phyloP scores from a whole-genome alignment of 768 basidiomycete genomes.

The Chalciporus pseudorubinellus region DNA sequence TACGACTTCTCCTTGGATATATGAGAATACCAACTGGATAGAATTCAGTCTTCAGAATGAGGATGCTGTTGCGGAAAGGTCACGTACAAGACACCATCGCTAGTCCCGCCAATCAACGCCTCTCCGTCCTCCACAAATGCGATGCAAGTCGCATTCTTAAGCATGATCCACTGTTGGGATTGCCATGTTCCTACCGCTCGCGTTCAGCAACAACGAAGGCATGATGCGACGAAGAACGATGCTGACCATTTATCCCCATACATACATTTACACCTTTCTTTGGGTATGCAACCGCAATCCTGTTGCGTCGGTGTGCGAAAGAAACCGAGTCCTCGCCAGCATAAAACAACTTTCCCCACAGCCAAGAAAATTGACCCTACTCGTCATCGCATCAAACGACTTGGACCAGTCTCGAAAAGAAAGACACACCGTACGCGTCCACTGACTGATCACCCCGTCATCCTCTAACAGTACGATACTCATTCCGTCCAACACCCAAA shows the following conservation, averaged over 20 bases:
- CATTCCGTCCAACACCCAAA: slow-evolving; percentile 58
- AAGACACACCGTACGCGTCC: slow-evolving; percentile 51
- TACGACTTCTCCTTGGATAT: slow-evolving; percentile 64
- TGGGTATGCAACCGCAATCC: slow-evolving; percentile 64
- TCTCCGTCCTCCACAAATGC: slow-evolving; percentile 62
- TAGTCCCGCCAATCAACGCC: slow-evolving; percentile 65
- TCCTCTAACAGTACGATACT: slow-evolving; percentile 59
- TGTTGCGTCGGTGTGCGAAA: slow-evolving; percentile 54
- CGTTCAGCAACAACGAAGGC: slow-evolving; percentile 2
- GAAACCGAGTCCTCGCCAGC: slow-evolving; percentile 46
- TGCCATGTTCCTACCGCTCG: slow-evolving; percentile 54
- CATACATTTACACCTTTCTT: slow-evolving; percentile 58
- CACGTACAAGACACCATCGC: slow-evolving; percentile 64
- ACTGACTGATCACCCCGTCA: slow-evolving; percentile 58
- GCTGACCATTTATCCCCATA: slow-evolving; percentile 55
- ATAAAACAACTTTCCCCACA: slow-evolving; percentile 52
- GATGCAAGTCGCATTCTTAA: slow-evolving; percentile 62
- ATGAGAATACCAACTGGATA: slow-evolving; percentile 61
- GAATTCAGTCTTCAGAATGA: slow-evolving; percentile 6
- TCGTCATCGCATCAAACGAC: background rate
- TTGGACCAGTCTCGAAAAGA: background rate
- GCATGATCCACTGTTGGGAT: slow-evolving; percentile 57
- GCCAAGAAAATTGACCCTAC: slow-evolving; percentile 52
- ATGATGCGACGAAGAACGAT: background rate
- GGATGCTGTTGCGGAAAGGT: background rate